Evolutionary conservation across 441 rosid species (phyloP).

Genomic region (Syzygium malaccense): DNA sequence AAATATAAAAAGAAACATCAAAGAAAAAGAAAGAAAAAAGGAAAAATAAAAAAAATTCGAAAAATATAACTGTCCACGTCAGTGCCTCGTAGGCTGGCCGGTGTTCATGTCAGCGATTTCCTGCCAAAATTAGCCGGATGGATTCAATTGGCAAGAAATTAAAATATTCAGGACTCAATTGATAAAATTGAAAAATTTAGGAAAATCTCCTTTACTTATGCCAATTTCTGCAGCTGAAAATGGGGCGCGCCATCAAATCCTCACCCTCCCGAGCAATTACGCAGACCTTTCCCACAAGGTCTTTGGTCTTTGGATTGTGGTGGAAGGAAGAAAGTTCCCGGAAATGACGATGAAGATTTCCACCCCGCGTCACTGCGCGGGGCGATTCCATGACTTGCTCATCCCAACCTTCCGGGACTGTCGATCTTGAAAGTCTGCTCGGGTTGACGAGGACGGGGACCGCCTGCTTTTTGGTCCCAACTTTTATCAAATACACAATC

Average conservation of each 20-base stretch:
- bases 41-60: too few relatives aligned
- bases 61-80: too few relatives aligned
- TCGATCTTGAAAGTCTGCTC: neutral
- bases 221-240: rapidly evolving
- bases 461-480: neutral
- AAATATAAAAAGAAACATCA: too few relatives aligned
- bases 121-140: too few relatives aligned
- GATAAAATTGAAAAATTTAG: too few relatives aligned
- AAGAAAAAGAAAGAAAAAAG: too few relatives aligned
- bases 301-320: neutral
- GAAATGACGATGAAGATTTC: neutral
- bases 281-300: neutral
- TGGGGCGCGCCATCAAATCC: neutral
- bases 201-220: neutral
- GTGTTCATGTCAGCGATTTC: too few relatives aligned
- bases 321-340: rapidly evolving
- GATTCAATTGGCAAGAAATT: too few relatives aligned
- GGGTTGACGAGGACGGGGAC: neutral
- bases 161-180: too few relatives aligned
- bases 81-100: too few relatives aligned
- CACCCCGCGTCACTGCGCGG: rapidly evolving
- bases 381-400: rapidly evolving
- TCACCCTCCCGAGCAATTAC: neutral
- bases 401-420: too few relatives aligned
- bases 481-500: neutral